Evolutionary conservation across 495 filamentous ascomycete species (phyloP), one percentile per base, ranked within the genome.

Genomic region (Bacidia rubella): DNA sequence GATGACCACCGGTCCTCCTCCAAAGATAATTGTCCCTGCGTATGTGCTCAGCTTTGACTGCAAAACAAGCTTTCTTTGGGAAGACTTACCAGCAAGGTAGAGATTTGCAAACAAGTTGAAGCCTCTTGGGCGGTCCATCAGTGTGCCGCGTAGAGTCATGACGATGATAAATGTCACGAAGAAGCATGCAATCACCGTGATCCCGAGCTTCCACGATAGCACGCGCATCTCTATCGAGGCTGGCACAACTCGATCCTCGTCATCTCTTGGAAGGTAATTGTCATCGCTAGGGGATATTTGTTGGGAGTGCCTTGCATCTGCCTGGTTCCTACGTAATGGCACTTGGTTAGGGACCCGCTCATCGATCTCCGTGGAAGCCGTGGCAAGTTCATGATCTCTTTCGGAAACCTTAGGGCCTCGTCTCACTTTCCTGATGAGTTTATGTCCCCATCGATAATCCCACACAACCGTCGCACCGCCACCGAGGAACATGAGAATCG

Each of bases 21-120:
- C 83, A 60, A 87, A 85, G 58, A 86, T 85, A 56, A 87, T 79
- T 3, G 83, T 87, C 21, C n/a, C n/a, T n/a, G n/a, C n/a, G n/a
- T n/a, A n/a, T n/a, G n/a, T n/a, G n/a, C n/a, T n/a, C n/a, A n/a
- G n/a, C n/a, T n/a, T n/a, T n/a, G n/a, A n/a, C n/a, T n/a, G n/a
- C n/a, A n/a, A n/a, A n/a, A n/a, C n/a, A n/a, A n/a, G n/a, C n/a
- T n/a, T n/a, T n/a, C n/a, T n/a, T n/a, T n/a, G n/a, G n/a, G n/a
- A n/a, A n/a, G n/a, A n/a, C n/a, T n/a, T n/a, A n/a, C 83, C 82
- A 1, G 83, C 82, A 12, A 86, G 75, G 60, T 79, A 86, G 62
- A 87, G 74, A 62, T 86, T 86, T 10, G 78, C 67, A 62, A 86
- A 86, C 29, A 86, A 68, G 21, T 66, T 62, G 57, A 78, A 74